Conservation (phyloP, 306 rosid genomes). For the Abrus pulchellus region DNA sequence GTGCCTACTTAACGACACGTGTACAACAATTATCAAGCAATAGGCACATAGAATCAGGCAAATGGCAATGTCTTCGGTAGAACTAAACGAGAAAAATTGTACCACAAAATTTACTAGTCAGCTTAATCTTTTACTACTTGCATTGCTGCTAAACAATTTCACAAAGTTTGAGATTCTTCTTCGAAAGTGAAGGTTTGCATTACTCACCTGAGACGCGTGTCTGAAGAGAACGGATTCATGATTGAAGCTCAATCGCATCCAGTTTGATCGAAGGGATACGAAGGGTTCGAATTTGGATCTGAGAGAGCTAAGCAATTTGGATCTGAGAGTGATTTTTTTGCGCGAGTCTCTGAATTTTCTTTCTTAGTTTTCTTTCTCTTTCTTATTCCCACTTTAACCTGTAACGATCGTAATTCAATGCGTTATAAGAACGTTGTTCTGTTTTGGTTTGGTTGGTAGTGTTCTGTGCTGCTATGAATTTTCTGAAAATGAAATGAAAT, state of each 20-base stretch:
- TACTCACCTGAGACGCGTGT: constrained; percentile 31
- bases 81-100: not conserved
- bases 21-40: constrained; percentile 19
- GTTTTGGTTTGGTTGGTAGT: not conserved
- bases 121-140: constrained; percentile 36
- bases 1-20: not conserved
- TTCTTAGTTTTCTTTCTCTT: not conserved
- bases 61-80: not conserved
- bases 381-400: not conserved
- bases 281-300: constrained; percentile 40
- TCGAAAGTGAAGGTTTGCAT: too few relatives aligned
- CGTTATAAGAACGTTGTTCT: not conserved
- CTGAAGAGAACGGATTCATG: constrained; percentile 88
- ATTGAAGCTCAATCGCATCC: constrained; percentile 63
- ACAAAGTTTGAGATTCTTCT: constrained; percentile 9
- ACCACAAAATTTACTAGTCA: constrained; percentile 26
- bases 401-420: not conserved
- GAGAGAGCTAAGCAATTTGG: constrained; percentile 59
- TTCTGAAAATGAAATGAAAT: not conserved
- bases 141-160: not conserved
- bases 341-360: constrained; percentile 3
- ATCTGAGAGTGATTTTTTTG: constrained; percentile 57
- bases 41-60: constrained; percentile 25
- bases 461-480: not conserved
- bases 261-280: constrained; percentile 5